A percentile compares a stretch with the other conserved stretches of the same genome.
These are phyloP conservation scores for Pseudogymnoascus sp. DNA, from an alignment of 2,329 filamentous ascomycete genomes.

Conservation along the genomic window DNA sequence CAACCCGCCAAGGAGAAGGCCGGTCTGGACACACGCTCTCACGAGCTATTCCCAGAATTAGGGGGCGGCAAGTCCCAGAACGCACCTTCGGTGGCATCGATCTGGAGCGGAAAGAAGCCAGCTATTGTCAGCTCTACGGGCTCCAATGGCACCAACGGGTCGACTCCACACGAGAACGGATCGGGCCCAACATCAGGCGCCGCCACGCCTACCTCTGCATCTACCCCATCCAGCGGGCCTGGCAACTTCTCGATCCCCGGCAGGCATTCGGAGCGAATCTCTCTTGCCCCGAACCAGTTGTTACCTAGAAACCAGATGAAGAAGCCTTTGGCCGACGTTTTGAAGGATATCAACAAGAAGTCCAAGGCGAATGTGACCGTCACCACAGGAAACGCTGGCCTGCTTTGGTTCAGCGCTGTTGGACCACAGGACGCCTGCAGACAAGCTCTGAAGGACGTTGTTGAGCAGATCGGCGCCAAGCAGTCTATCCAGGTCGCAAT, in stretches of 20 bases:
- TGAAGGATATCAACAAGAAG: conserved; percentile 87
- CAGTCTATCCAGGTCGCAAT: conserved; percentile 68
- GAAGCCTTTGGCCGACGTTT: conserved; percentile 73
- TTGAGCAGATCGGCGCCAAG: conserved; percentile 71
- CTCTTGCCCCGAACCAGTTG: conserved; percentile 67
- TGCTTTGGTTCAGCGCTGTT: conserved; percentile 73
- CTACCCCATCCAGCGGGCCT: conserved; percentile 28
- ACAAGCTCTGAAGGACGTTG: conserved; percentile 81
- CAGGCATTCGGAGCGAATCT: conserved; percentile 68
- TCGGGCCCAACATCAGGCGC: conserved; percentile 56
- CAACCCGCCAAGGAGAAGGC: conserved; percentile 30
- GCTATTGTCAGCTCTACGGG: conserved; percentile 44
- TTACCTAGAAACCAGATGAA: conserved; percentile 69
- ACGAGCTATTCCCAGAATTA: conserved; percentile 90
- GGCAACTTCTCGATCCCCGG: conserved; percentile 69
- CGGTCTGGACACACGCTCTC: conserved; percentile 71
- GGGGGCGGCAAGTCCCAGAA: conserved; percentile 57
- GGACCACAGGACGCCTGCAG: conserved; percentile 78
- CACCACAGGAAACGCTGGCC: conserved; percentile 61
- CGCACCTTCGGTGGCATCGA: conserved; percentile 54
- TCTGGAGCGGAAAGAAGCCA: conserved; percentile 68
- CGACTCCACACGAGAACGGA: conserved; percentile 41
- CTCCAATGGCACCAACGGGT: conserved; percentile 39
- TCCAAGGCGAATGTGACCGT: conserved; percentile 81
- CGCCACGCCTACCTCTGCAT: conserved; percentile 37